Conservation (phyloP, 2,329 filamentous ascomycete genomes). For the Neurospora crassa region DNA sequence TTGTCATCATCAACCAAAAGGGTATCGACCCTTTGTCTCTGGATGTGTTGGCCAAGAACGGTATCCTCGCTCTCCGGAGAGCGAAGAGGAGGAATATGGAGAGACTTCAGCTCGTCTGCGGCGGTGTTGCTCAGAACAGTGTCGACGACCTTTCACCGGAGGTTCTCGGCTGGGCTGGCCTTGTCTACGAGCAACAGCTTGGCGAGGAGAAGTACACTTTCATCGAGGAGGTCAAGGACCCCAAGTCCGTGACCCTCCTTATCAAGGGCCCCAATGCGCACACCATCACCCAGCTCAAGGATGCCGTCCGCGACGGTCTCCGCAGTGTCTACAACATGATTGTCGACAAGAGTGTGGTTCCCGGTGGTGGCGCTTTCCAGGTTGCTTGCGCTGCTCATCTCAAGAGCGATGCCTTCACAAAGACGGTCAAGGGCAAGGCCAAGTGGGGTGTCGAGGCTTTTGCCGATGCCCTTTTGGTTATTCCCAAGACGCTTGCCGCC, state of each 20-base stretch:
- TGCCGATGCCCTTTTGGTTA: conserved; percentile 86
- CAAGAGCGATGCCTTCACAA: conserved; percentile 75
- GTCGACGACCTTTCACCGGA: conserved; percentile 87
- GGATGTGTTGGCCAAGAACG: conserved; percentile 95
- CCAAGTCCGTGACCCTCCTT: conserved; percentile 92
- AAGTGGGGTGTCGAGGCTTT: conserved; percentile 95
- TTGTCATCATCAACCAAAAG: conserved; percentile 98
- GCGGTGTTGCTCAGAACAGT: conserved; percentile 86
- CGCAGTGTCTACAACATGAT: conserved; percentile 99
- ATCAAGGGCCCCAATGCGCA: conserved; percentile 98
- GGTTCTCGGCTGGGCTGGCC: conserved; percentile 87
- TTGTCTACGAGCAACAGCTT: conserved; percentile 93
- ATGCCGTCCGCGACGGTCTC: conserved; percentile 89
- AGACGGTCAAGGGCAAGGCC: conserved; percentile 93
- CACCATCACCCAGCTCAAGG: conserved; percentile 93
- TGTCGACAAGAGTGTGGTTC: conserved; percentile 92
- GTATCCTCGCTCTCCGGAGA: conserved; percentile 85
- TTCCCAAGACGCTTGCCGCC: conserved; percentile 93
- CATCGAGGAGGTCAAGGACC: conserved; percentile 95
- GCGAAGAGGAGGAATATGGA: conserved; percentile 99
- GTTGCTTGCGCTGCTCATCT: conserved; percentile 84
- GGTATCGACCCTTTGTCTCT: conserved; percentile 94
- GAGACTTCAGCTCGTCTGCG: conserved; percentile 87
- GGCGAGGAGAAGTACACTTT: conserved; percentile 99
- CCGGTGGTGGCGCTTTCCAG: conserved; percentile 91